Conservation (phyloP, 1,139 yeast genomes). For the Casaregolazyma lundiana region DNA sequence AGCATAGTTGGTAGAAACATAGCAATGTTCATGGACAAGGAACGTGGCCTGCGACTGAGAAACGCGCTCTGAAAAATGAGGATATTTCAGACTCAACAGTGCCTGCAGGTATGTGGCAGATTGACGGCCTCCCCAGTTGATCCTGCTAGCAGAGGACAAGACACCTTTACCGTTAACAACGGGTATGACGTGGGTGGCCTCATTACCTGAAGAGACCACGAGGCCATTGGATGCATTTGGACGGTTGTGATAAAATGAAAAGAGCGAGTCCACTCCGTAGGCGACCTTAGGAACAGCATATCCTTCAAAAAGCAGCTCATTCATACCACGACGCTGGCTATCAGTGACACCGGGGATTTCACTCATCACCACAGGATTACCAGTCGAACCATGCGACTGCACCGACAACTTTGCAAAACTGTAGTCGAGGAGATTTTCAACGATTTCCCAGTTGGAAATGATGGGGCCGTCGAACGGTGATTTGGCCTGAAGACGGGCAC, state of each 20-base stretch:
- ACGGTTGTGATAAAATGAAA: conserved; percentile 54
- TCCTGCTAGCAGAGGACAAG: conserved; percentile 65
- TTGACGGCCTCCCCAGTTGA: conserved; percentile 89
- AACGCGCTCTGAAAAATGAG: conserved; percentile 78
- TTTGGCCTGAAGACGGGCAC: conserved; percentile 62
- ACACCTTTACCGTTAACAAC: conserved; percentile 64
- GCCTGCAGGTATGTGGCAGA: conserved; percentile 60
- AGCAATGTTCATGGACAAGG: conserved; percentile 72
- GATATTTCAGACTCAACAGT: conserved; percentile 76
- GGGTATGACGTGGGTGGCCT: conserved; percentile 79
- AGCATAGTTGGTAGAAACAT: conserved; percentile 64
- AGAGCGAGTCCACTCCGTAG: conserved; percentile 77
- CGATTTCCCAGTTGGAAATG: conserved; percentile 87
- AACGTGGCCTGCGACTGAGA: conserved; percentile 59
- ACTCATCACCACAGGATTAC: conserved; percentile 78
- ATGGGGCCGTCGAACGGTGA: conserved; percentile 85
- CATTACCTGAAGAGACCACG: conserved; percentile 78
- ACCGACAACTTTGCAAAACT: conserved; percentile 69
- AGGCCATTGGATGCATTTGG: conserved; percentile 49
- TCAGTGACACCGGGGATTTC: conserved; percentile 70
- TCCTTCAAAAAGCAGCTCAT: conserved; percentile 78
- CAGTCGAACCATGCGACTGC: conserved; percentile 48
- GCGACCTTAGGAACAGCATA: conserved; percentile 70
- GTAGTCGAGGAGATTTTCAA: conserved; percentile 79
- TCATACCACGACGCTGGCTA: conserved; percentile 67